These are phyloP conservation scores for Thelonectria rubi DNA, from an alignment of 2,329 filamentous ascomycete species.

Conservation along the genomic window DNA sequence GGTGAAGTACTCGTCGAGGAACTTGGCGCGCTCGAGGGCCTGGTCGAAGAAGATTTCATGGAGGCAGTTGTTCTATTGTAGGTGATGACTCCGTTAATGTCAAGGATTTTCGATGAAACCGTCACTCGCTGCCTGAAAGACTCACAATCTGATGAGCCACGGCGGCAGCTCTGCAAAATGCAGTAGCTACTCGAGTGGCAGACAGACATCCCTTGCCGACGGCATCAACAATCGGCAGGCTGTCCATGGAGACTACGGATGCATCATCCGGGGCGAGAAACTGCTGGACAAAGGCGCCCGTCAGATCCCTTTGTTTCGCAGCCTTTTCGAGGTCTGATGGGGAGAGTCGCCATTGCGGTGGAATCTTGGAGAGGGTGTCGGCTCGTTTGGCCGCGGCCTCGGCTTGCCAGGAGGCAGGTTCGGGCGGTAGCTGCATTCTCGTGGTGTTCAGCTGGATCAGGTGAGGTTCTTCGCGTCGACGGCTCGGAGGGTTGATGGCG, in stretches of 20 bases:
- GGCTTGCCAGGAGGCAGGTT: conserved; percentile 25
- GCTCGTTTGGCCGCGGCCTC: conserved; percentile 33
- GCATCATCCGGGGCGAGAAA: conserved; percentile 24
- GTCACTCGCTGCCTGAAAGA: background rate
- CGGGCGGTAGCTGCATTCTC: background rate
- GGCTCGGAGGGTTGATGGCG: too few relatives aligned
- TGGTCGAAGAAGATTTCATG: conserved; percentile 35
- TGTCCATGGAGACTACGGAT: conserved; percentile 1
- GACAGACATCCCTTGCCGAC: conserved; percentile 2
- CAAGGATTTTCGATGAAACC: background rate
- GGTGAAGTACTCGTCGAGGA: conserved; percentile 23
- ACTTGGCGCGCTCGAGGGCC: conserved; percentile 27
- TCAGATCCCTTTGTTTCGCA: conserved; percentile 22
- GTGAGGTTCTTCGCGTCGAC: background rate
- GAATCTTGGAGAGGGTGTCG: conserved; percentile 30
- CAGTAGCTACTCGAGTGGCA: conserved; percentile 51
- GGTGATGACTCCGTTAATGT: background rate
- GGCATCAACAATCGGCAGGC: conserved; percentile 6
- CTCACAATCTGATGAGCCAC: conserved; percentile 64
- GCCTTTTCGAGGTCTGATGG: conserved; percentile 26
- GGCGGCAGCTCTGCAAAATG: conserved; percentile 60
- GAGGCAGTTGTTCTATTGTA: conserved; percentile 30
- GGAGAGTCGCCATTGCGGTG: conserved; percentile 32
- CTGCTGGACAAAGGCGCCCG: conserved; percentile 32
- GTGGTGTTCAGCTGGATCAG: background rate